Percentiles rank a stretch among this genome's conserved stretches.
Evolutionary conservation across 169 alveolate genomes (phyloP).

Genomic region (Babesia sp.): DNA sequence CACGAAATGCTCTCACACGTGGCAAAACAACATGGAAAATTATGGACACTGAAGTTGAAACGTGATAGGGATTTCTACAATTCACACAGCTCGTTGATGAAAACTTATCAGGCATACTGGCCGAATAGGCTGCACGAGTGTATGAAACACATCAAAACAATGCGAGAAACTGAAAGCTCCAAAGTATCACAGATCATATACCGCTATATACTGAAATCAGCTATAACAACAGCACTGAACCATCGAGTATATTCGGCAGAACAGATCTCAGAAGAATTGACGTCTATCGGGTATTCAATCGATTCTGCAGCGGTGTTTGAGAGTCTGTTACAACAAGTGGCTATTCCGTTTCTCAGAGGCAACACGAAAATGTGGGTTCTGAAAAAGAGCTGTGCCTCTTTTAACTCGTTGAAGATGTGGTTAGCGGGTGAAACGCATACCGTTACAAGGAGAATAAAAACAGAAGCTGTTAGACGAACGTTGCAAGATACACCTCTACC

Average conservation of each 20-base stretch:
- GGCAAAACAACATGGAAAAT: constrained; percentile 58
- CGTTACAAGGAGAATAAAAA: constrained; percentile 2
- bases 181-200: constrained; percentile 41
- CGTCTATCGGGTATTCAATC: constrained; percentile 39
- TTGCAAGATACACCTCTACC: constrained; percentile 23
- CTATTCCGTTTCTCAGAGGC: constrained; percentile 32
- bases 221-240: constrained; percentile 24
- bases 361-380: constrained; percentile 39
- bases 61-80: constrained; percentile 41
- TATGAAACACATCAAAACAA: constrained; percentile 36
- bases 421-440: neutral
- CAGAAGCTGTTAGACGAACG: constrained; percentile 14
- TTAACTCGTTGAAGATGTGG: constrained; percentile 12
- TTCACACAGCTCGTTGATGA: constrained; percentile 21
- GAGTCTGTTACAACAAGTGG: constrained; percentile 50
- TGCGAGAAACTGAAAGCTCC: constrained; percentile 22
- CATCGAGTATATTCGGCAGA: constrained; percentile 40
- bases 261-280: constrained; percentile 35
- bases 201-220: constrained; percentile 35
- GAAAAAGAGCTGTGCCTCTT: constrained; percentile 19
- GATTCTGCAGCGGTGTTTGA: constrained; percentile 29
- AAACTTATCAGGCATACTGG: constrained; percentile 45
- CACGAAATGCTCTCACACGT: constrained; percentile 43
- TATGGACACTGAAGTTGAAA: constrained; percentile 54
- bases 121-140: constrained; percentile 26